Evolutionary conservation across 1,284 basidiomycete genomes (phyloP), one percentile per base, ranked within the genome.

Genomic region (Xerocomus amazonicus): DNA sequence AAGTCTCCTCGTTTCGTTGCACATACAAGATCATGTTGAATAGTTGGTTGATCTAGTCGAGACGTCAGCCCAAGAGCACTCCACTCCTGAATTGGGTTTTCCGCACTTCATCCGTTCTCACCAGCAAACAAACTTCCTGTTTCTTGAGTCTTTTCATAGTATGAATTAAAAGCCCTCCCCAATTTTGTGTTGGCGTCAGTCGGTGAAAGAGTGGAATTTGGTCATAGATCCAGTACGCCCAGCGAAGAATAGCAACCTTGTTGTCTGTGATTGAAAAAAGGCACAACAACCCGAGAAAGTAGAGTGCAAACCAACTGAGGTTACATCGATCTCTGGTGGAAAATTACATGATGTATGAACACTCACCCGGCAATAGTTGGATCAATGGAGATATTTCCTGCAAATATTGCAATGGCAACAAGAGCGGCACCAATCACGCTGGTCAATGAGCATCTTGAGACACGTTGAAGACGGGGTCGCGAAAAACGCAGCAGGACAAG

Each of bases 1-100:
- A 77, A 0, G 86, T 85, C 50, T 81, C 80, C 64, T 89, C 86
- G 58, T 85, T 87, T 52, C 72, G 70, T 39, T 71, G 65, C 9
- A 87, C 81, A 56, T 89, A 88, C 16, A 79, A 62, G 33, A 87
- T 72, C 73, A 83, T 82, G 44, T 78, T 73, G 56, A 85, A 78
- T 3, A 88, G 59, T 40, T 73, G 69, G 56, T 84, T 79, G 52
- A 87, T 81, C 83, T 85, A 42, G 14, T n/a, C 34, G n/a, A 28
- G 12, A 7, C 7, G 31, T 47, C 47, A 37, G 43, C 46, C 16
- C 52, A 26, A 26, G 3, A 7, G 9, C n/a, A 2, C 31, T 16
- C 19, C 9, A 1, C 3, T 13, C 34, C 19, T 9, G 9, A 3
- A 26, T n/a, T 3, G 27, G 19, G 16, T n/a, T 16, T 12, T 9